A percentile compares a stretch with the other conserved stretches of the same genome.
Conservation (phyloP, 306 rosid species). For the Macrotyloma uniflorum region DNA sequence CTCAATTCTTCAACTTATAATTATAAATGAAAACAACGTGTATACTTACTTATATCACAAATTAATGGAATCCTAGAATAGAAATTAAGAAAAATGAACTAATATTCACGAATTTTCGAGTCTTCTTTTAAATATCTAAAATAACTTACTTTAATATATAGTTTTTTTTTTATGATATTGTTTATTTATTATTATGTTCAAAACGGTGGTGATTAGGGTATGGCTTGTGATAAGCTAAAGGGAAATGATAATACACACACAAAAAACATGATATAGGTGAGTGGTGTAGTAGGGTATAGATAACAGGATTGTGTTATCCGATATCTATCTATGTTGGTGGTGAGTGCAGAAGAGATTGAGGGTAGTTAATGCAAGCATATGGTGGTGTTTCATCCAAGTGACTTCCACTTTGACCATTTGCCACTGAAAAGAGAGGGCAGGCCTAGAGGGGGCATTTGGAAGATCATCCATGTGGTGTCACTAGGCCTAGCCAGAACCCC, state of each 20-base stretch:
- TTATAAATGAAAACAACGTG: too few relatives aligned
- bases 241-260: background rate
- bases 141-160: too few relatives aligned
- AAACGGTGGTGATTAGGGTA: background rate
- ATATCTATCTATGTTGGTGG: background rate
- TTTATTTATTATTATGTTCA: too few relatives aligned
- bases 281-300: too few relatives aligned
- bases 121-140: too few relatives aligned
- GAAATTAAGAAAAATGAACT: too few relatives aligned
- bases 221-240: background rate
- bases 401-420: constrained; percentile 39
- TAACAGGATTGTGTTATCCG: background rate
- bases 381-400: constrained; percentile 43
- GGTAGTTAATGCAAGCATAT: constrained; percentile 45
- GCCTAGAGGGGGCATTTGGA: background rate
- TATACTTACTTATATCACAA: too few relatives aligned
- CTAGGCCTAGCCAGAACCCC: constrained; percentile 36
- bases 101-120: too few relatives aligned
- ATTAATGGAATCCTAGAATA: too few relatives aligned
- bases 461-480: constrained; percentile 25
- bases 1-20: too few relatives aligned
- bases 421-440: background rate
- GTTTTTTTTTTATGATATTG: too few relatives aligned
- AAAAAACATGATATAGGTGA: too few relatives aligned
- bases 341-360: background rate